phyloP scores from a whole-genome alignment of 257 asterid species.

The Asclepias syriaca region DNA sequence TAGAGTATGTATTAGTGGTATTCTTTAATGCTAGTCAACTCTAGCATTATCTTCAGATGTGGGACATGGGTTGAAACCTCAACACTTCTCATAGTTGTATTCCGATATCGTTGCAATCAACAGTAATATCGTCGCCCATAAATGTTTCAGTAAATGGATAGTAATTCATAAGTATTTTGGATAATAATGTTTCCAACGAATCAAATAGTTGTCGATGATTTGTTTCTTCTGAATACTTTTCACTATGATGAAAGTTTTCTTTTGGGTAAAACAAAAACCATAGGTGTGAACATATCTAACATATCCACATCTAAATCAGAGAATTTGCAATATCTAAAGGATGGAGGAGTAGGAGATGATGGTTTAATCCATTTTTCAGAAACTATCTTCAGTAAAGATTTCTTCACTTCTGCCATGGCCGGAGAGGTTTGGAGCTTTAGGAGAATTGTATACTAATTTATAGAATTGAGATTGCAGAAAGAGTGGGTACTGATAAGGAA shows the following conservation, averaged over 20 bases:
- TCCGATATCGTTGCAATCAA: constrained; percentile 15
- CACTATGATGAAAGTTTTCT: background rate
- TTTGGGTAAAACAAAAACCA: constrained; percentile 6
- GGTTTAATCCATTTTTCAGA: too few species aligned
- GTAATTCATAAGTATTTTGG: background rate
- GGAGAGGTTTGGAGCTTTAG: too few species aligned
- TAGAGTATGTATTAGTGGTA: too few species aligned
- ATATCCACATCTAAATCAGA: constrained; percentile 9
- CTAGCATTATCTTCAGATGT: too few species aligned
- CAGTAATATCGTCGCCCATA: background rate
- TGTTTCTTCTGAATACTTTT: too few species aligned
- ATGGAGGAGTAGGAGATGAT: background rate
- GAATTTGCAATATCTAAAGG: constrained; percentile 9
- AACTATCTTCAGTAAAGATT: background rate
- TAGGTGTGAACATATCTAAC: background rate
- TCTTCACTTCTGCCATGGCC: background rate
- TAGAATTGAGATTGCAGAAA: too few species aligned
- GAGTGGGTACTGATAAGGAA: too few species aligned
- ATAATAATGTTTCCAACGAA: constrained; percentile 2
- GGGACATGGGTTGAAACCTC: too few species aligned
- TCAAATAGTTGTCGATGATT: background rate
- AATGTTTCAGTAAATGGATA: constrained; percentile 15
- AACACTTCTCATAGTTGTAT: background rate
- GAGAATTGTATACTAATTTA: too few species aligned
- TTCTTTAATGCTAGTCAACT: too few species aligned